Base-by-base conservation (phyloP, 2,329 filamentous ascomycete genomes). In the Trichoderma brevicompactum region DNA sequence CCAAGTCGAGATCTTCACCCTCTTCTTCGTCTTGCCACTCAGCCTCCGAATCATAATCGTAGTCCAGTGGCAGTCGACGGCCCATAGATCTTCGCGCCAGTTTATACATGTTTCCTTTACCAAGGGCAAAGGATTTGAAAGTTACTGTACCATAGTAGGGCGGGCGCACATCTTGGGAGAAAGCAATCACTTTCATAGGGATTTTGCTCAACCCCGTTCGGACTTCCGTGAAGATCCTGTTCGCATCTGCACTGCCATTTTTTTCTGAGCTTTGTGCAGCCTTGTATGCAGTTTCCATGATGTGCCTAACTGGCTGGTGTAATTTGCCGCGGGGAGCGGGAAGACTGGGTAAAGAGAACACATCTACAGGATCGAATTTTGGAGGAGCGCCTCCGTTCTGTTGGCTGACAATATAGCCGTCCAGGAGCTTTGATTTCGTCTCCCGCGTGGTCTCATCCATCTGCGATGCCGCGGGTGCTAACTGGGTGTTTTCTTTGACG, bases 31-130 rank as follows among this genome's bases (percentile, higher is more conserved):
- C 91, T 73, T 93, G 89, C 92, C 92, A 96, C 74, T 95, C 92
- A 6, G 87, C 91, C 75, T 96, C 92, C 3, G 91, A 94, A 72
- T 95, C 92, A 73, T 94, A 93, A 69, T 93, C 91, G 74, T 96
- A 96, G 70, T 92, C 83, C 4, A 91, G 83, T 5, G 88, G 85
- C 1, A 92, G 78, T n/a, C 81, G 78, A 67, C 83, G 75, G 70
- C 80, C 75, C 72, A 82, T 70, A 67, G 91, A 80, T 74, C 86
- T 79, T 72, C 85, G 74, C 66, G 85, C 84, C 7, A 88, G 74
- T 53, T 76, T 80, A 4, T 73, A 73, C 67, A 88, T 80, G 36
- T 84, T 83, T 1, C 81, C 73, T 15, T 70, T 70, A 1, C 78
- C 82, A 49, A 78, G 77, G 56, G 73, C 81, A 68, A 72, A 78